Evolutionary conservation across 2,329 filamentous ascomycete species (phyloP).

Genomic region (Pezizomycotina sp.): DNA sequence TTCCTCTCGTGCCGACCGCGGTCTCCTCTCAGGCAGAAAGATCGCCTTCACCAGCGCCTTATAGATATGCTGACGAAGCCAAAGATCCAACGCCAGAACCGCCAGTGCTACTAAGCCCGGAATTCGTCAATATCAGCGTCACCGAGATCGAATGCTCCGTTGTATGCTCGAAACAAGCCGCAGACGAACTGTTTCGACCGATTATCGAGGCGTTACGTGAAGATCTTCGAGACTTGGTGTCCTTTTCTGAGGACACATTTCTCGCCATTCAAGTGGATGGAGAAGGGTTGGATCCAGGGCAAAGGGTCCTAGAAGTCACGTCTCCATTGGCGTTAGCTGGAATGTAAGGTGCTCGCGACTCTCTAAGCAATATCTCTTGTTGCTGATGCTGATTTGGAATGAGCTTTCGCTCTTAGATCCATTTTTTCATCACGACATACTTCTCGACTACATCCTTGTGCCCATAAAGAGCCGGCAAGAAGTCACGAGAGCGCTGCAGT

Average conservation of each 20-base stretch:
- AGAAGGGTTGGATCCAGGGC: constrained; percentile 77
- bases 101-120: constrained; percentile 25
- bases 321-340: constrained; percentile 79
- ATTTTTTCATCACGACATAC: constrained; percentile 99
- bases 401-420: too few relatives aligned
- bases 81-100: constrained; percentile 8
- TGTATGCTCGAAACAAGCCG: constrained; percentile 64
- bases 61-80: constrained; percentile 30
- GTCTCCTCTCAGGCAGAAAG: constrained; percentile 25
- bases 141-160: constrained; percentile 87
- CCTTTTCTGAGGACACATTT: constrained; percentile 68
- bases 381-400: constrained; percentile 19
- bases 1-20: constrained; percentile 41
- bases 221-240: constrained; percentile 37
- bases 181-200: constrained; percentile 58
- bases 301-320: constrained; percentile 78
- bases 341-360: constrained; percentile 39
- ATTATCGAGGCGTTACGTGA: constrained; percentile 47
- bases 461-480: constrained; percentile 56
- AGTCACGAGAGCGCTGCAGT: constrained; percentile 60
- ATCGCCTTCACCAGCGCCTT: constrained; percentile 27
- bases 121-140: constrained; percentile 84
- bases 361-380: constrained; percentile 1
- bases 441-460: constrained; percentile 95
- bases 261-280: constrained; percentile 79